These are phyloP conservation scores for Lipomyces mesembrius DNA, from an alignment of 805 yeast genomes.

Conservation along the genomic window DNA sequence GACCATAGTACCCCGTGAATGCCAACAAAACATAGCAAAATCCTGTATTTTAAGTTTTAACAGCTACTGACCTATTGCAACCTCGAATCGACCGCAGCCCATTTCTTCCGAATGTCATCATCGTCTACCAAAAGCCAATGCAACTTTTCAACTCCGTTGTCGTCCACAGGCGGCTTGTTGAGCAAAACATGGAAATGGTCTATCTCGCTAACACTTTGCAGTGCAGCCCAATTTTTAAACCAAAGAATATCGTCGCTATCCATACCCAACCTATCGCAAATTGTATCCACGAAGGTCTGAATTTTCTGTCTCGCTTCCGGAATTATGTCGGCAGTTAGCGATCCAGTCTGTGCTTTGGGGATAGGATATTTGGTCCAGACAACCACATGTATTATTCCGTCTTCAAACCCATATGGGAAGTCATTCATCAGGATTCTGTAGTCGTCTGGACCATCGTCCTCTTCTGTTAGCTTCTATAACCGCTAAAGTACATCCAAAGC, in stretches of 20 bases:
- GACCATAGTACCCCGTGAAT: neutral
- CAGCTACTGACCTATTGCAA: neutral
- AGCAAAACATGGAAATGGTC: conserved; percentile 63
- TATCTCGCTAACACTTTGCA: conserved; percentile 59
- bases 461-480: neutral
- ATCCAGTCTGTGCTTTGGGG: conserved; percentile 51
- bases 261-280: conserved; percentile 49
- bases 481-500: neutral
- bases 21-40: neutral
- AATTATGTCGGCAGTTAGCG: conserved; percentile 45
- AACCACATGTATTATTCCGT: conserved; percentile 56
- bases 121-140: conserved; percentile 21
- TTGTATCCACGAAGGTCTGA: conserved; percentile 49
- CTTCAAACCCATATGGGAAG: conserved; percentile 60
- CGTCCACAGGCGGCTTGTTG: conserved; percentile 38
- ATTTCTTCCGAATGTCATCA: conserved; percentile 21
- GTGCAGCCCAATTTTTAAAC: conserved; percentile 62
- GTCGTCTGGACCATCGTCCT: conserved; percentile 25
- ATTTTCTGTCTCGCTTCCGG: conserved; percentile 48
- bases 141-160: conserved; percentile 15
- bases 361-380: conserved; percentile 60
- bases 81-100: conserved; percentile 22
- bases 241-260: conserved; percentile 51
- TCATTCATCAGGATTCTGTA: conserved; percentile 56
- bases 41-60: neutral